Evolutionary conservation across 768 basidiomycete species (phyloP).

Genomic region (Boletus pseudopeckii): DNA sequence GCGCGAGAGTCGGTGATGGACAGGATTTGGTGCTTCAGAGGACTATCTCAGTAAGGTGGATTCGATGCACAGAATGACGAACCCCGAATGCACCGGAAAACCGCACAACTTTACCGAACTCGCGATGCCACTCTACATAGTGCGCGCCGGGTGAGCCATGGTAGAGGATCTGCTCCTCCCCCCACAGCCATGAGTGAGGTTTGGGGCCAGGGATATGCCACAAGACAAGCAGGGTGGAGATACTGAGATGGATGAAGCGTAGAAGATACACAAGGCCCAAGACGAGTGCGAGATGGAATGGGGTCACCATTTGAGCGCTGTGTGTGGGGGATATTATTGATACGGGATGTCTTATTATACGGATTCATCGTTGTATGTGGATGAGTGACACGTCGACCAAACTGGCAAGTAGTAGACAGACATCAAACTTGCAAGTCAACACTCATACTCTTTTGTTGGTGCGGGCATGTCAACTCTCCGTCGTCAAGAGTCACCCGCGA

Average conservation of each 20-base stretch:
- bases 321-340: not conserved
- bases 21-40: constrained; percentile 49
- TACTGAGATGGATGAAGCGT: constrained; percentile 34
- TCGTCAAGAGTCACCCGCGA: constrained; percentile 26
- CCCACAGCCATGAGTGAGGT: constrained; percentile 52
- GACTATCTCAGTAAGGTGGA: constrained; percentile 9
- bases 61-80: constrained; percentile 4
- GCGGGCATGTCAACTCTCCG: constrained; percentile 24
- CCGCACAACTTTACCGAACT: constrained; percentile 52
- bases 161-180: constrained; percentile 58
- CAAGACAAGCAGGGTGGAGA: constrained; percentile 35
- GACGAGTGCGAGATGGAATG: constrained; percentile 5
- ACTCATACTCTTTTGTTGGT: not conserved
- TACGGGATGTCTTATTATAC: constrained; percentile 10
- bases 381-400: constrained; percentile 19
- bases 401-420: constrained; percentile 1
- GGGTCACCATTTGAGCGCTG: constrained; percentile 7
- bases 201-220: constrained; percentile 51
- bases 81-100: constrained; percentile 60
- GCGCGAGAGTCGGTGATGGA: constrained; percentile 55
- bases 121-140: constrained; percentile 50
- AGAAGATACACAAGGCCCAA: constrained; percentile 30
- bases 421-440: constrained; percentile 7
- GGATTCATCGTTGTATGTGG: not conserved
- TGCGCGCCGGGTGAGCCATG: constrained; percentile 46